A percentile compares a stretch with the other conserved stretches of the same genome.
These are phyloP conservation scores for Peniophora sp. DNA, from an alignment of 1,284 basidiomycete species.

Conservation along the genomic window DNA sequence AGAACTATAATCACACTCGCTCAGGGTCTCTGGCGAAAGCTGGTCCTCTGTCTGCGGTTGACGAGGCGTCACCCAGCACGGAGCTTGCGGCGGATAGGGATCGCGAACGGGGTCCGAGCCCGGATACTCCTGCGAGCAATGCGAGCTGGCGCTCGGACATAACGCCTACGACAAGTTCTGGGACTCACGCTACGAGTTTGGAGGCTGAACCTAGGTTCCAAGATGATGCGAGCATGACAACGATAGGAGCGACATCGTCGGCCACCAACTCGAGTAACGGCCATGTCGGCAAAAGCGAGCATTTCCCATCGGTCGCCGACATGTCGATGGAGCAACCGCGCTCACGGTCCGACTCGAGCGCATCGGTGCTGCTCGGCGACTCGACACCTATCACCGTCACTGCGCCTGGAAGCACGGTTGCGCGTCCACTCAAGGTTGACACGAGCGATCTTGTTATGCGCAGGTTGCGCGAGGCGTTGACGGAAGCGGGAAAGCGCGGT, in stretches of 20 bases:
- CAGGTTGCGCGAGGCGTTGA: slow-evolving; percentile 53
- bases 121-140: background rate
- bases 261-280: background rate
- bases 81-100: slow-evolving; percentile 14
- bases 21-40: slow-evolving; percentile 16
- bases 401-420: slow-evolving; percentile 25
- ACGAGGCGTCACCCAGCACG: slow-evolving; percentile 7
- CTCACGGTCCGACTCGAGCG: slow-evolving; percentile 14
- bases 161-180: background rate
- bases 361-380: slow-evolving; percentile 9
- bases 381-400: slow-evolving; percentile 36
- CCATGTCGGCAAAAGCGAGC: background rate
- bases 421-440: slow-evolving; percentile 26
- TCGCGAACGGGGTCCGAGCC: slow-evolving; percentile 5
- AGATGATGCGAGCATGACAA: background rate
- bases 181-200: background rate
- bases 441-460: slow-evolving; percentile 38
- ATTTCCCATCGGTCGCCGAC: slow-evolving; percentile 4
- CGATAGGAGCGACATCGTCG: background rate
- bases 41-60: slow-evolving; percentile 26
- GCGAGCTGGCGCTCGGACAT: background rate
- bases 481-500: slow-evolving; percentile 56
- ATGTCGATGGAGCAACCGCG: slow-evolving; percentile 7
- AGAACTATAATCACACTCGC: slow-evolving; percentile 37
- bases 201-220: background rate